Base-by-base conservation (phyloP, 1,139 yeast genomes). In the Protomyces macrosporus region DNA sequence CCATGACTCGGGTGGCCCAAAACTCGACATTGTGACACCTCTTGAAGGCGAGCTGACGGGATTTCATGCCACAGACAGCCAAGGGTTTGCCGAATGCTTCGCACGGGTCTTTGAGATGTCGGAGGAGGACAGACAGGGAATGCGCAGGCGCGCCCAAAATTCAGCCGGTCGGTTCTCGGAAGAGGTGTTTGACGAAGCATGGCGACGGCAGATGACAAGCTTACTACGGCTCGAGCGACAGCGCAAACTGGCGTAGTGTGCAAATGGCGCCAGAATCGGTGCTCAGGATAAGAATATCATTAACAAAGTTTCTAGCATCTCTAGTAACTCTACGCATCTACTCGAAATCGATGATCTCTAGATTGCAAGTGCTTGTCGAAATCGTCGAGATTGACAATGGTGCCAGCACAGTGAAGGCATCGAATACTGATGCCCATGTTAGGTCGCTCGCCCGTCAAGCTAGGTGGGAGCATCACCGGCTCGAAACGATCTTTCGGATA, bases 1-100 rank as follows among this genome's bases (percentile, higher is more conserved):
- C 3, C 98, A 95, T 75, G 95, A 96, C 3, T 87, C 96, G 60
- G 96, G 97, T 0, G 99, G 99, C 0, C 99, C 99, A 10, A 79
- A 83, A 63, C 77, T 86, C 66, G 99, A 95, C 74, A 93, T 95
- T 67, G 93, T 89, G 7, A 80, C 81, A 7, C 84, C 84, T 7
- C 79, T 81, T 74, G 81, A 82, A 63, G 74, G 76, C 0, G 66
- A 71, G 16, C 69, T 69, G 1, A 57, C 69, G 65, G 68, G 68
- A 16, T 66, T 57, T 45, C 67, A 54, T 53, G 68, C 67, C 7
- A 55, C 67, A 12, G 53, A 55, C 10, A 65, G 59, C 12, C 63
- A 45, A 23, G 51, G 56, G 12, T 66, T 61, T 34, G 66, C 63
- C 36, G 60, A 51, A n/a, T 55, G 55, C 16, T 59, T 48, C 53